These are phyloP conservation scores for Apophysomyces sp. DNA, from an alignment of 371 early-diverging fungal genomes.

Conservation along the genomic window DNA sequence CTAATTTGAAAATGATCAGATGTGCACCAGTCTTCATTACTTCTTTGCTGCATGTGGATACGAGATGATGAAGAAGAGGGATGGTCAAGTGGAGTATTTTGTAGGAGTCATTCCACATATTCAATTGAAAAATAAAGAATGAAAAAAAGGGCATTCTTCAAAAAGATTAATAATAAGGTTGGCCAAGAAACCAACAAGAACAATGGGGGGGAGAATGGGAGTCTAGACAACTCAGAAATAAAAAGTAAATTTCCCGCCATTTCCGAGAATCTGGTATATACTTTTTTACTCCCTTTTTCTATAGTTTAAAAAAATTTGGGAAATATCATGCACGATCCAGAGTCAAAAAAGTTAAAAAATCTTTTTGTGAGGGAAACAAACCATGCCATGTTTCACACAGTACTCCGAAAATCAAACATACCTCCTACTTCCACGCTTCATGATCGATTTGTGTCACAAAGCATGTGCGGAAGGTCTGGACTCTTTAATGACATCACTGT, in stretches of 20 bases:
- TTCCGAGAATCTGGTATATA: background rate
- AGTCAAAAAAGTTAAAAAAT: slow-evolving; percentile 2
- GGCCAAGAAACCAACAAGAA: slow-evolving; percentile 4
- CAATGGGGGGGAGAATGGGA: background rate
- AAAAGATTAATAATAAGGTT: slow-evolving; percentile 3
- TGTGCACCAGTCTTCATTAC: slow-evolving; percentile 39
- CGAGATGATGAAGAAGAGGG: slow-evolving; percentile 10
- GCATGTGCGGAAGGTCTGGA: background rate
- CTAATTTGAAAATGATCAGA: slow-evolving; percentile 9
- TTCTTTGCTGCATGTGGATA: slow-evolving; percentile 36
- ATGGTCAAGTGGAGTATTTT: slow-evolving; percentile 16
- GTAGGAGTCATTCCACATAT: slow-evolving; percentile 27
- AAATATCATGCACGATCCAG: slow-evolving; percentile 4
- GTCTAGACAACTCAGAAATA: slow-evolving; percentile 1
- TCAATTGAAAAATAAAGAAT: slow-evolving; percentile 3
- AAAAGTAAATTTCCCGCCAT: background rate
- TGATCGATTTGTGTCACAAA: slow-evolving; percentile 1
- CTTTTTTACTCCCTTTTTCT: background rate
- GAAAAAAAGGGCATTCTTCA: background rate
- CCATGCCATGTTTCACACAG: slow-evolving; percentile 1
- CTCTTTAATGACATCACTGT: background rate
- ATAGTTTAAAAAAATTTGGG: background rate
- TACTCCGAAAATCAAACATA: slow-evolving; percentile 1
- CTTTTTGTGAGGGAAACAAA: background rate
- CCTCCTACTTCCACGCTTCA: background rate